phyloP scores from a whole-genome alignment of 495 filamentous ascomycete genomes.

The Penicillium coprophilum region DNA sequence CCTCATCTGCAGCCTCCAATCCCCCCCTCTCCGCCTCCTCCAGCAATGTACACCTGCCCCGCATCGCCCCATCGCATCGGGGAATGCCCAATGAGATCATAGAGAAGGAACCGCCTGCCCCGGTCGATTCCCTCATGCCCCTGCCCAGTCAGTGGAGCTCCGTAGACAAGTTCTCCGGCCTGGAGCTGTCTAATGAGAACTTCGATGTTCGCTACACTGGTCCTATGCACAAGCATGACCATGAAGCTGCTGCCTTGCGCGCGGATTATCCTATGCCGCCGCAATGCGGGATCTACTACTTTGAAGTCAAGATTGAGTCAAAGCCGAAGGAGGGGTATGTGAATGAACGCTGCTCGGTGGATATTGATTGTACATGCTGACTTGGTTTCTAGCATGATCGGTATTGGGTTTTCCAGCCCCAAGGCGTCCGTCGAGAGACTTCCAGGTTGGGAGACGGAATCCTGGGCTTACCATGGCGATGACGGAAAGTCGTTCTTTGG shows the following conservation, averaged over 20 bases:
- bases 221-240: slow-evolving; percentile 61
- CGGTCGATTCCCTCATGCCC: slow-evolving; percentile 59
- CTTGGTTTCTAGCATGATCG: slow-evolving; percentile 65
- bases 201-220: slow-evolving; percentile 75
- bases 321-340: slow-evolving; percentile 86
- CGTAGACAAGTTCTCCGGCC: slow-evolving; percentile 65
- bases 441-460: slow-evolving; percentile 93
- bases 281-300: slow-evolving; percentile 94
- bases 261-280: slow-evolving; percentile 89
- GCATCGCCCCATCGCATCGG: slow-evolving; percentile 70
- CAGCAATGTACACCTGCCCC: slow-evolving; percentile 62
- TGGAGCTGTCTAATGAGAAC: slow-evolving; percentile 76
- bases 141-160: slow-evolving; percentile 84
- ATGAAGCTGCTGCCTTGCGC: slow-evolving; percentile 82
- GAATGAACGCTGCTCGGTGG: neutral
- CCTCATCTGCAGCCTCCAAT: slow-evolving; percentile 33
- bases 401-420: slow-evolving; percentile 79
- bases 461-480: slow-evolving; percentile 97
- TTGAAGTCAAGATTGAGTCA: slow-evolving; percentile 83
- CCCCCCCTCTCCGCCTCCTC: slow-evolving; percentile 62
- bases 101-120: slow-evolving; percentile 64
- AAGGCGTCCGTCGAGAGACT: slow-evolving; percentile 76
- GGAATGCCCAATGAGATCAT: slow-evolving; percentile 85
- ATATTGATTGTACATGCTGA: neutral
- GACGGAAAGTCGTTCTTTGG: slow-evolving; percentile 86